These are phyloP conservation scores for Buddleja alternifolia DNA, from an alignment of 257 asterid genomes.

Conservation along the genomic window DNA sequence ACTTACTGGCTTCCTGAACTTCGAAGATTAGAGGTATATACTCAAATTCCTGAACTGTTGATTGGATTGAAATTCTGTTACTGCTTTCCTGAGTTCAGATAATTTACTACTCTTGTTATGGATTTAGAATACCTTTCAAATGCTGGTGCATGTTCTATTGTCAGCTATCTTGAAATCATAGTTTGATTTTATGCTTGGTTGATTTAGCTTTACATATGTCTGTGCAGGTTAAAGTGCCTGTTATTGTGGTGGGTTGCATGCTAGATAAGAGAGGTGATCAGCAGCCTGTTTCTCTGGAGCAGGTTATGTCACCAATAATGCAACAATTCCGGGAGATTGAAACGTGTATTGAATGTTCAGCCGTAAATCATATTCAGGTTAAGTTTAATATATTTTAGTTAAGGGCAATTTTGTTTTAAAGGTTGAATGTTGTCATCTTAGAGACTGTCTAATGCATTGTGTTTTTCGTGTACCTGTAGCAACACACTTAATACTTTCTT, in stretches of 20 bases:
- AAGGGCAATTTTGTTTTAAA: background rate
- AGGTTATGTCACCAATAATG: slow-evolving; percentile 98
- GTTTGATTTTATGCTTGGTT: background rate
- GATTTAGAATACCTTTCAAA: slow-evolving; percentile 13
- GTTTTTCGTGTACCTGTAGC: background rate
- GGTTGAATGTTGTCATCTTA: slow-evolving; percentile 5
- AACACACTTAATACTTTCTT: too few species aligned
- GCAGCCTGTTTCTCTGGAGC: slow-evolving; percentile 76
- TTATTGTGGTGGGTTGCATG: slow-evolving; percentile 98
- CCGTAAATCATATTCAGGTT: slow-evolving; percentile 76
- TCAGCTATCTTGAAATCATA: background rate
- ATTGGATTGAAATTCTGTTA: slow-evolving; percentile 19
- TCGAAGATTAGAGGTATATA: slow-evolving; percentile 77
- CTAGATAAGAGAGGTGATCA: slow-evolving; percentile 86
- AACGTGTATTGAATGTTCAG: slow-evolving; percentile 98
- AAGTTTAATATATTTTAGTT: slow-evolving; percentile 19
- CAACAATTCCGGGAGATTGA: slow-evolving; percentile 98
- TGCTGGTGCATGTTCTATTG: slow-evolving; percentile 15
- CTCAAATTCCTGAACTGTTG: slow-evolving; percentile 19
- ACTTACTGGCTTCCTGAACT: slow-evolving; percentile 99
- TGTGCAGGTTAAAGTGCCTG: slow-evolving; percentile 88
- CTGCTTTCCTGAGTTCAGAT: slow-evolving; percentile 23
- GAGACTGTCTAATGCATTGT: slow-evolving; percentile 1
- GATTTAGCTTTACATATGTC: background rate
- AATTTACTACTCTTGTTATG: background rate